Evolutionary conservation across 495 filamentous ascomycete genomes (phyloP), one percentile per base, ranked within the genome.

Genomic region (Peziza echinospora): DNA sequence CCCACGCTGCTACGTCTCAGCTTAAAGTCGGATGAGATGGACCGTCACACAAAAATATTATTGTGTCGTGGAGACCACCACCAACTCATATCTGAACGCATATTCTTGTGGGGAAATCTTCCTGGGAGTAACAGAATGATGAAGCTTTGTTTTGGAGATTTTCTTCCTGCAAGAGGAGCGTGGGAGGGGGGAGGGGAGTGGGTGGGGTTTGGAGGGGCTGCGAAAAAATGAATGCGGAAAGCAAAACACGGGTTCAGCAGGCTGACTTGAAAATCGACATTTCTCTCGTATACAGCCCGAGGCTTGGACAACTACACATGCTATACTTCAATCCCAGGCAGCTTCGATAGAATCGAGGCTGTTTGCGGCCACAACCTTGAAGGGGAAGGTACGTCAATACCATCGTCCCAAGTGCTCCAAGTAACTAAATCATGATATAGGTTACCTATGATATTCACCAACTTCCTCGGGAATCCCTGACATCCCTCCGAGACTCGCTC

Each of bases 351-450:
- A 91, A 59, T 81, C 80, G 21, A 91, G 87, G 64, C 67, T 96
- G 49, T 99, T 99, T 62, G 89, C 91, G 5, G 89, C 91, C 45
- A 93, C 84, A 24, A 96, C 89, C 40, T 66, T 99, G 58, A 93
- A 91, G 67, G 91, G 89, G 64, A 99, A 99, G 77, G 89, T 94
- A 69, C 56, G 68, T 53, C 46, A 1, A n/a, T n/a, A n/a, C n/a
- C n/a, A n/a, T n/a, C n/a, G n/a, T n/a, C n/a, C n/a, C n/a, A n/a
- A n/a, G n/a, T n/a, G n/a, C n/a, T n/a, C n/a, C n/a, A n/a, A n/a
- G n/a, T n/a, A n/a, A n/a, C n/a, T n/a, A n/a, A n/a, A n/a, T n/a
- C n/a, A n/a, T n/a, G n/a, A n/a, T 25, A 16, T 60, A 86, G 82
- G 84, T 87, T 47, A 75, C 78, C 41, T 87, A 82, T 56, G 82